Conservation (phyloP, 2,329 filamentous ascomycete species). For the Zasmidium angulare region DNA sequence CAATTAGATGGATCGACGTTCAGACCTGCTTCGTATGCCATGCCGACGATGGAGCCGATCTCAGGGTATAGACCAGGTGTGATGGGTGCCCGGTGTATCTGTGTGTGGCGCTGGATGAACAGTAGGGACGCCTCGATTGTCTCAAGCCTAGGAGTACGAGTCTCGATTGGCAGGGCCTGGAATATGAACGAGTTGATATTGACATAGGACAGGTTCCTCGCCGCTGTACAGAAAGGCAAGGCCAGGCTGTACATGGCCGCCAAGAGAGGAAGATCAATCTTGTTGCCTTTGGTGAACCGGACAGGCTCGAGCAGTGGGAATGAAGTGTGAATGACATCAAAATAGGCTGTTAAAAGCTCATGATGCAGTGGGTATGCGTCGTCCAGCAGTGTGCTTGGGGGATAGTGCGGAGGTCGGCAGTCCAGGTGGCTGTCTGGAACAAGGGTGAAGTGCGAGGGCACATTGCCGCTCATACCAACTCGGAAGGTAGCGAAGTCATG, state of each 20-base stretch:
- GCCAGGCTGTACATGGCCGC: slow-evolving; percentile 24
- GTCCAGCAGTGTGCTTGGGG: slow-evolving; percentile 19
- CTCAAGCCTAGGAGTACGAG: slow-evolving; percentile 19
- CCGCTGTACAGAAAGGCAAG: slow-evolving; percentile 19
- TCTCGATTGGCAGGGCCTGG: slow-evolving; percentile 22
- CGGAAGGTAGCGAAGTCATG: slow-evolving; percentile 21
- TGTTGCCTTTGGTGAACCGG: slow-evolving; percentile 24
- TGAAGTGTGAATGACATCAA: slow-evolving; percentile 24
- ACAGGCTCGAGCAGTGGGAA: slow-evolving; percentile 23
- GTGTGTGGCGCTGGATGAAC: slow-evolving; percentile 20
- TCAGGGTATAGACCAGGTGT: slow-evolving; percentile 22
- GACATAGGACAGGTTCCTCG: slow-evolving; percentile 9
- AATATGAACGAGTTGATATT: slow-evolving; percentile 18
- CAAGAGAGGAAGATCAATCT: slow-evolving; percentile 23
- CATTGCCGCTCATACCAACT: slow-evolving; percentile 10
- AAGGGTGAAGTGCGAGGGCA: slow-evolving; percentile 19
- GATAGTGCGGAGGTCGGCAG: slow-evolving; percentile 20
- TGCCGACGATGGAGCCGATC: slow-evolving; percentile 19
- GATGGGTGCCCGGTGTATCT: slow-evolving; percentile 15
- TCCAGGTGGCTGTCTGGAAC: slow-evolving; percentile 19
- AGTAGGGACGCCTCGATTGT: slow-evolving; percentile 22
- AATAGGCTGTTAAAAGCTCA: slow-evolving; percentile 23
- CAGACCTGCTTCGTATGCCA: slow-evolving; percentile 23
- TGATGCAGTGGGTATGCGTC: slow-evolving; percentile 23
- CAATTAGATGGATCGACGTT: slow-evolving; percentile 23